Evolutionary conservation across 768 basidiomycete species (phyloP).

Genomic region (Tylopilus cervinicoccineus): DNA sequence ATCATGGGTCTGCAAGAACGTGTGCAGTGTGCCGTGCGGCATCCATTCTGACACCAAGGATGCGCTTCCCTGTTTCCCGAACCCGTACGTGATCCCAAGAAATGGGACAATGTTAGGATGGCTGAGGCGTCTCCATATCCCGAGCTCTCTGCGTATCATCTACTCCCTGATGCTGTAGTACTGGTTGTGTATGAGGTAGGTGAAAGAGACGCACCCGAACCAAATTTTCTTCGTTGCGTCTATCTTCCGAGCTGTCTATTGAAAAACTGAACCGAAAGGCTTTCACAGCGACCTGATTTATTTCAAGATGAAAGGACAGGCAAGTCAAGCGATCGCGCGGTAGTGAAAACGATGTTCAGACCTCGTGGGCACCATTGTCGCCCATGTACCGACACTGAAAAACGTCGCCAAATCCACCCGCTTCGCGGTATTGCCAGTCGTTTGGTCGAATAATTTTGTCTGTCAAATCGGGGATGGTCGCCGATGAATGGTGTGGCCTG

Average conservation of each 20-base stretch:
- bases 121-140: conserved; percentile 2
- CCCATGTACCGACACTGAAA: conserved; percentile 1
- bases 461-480: background rate
- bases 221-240: background rate
- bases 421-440: background rate
- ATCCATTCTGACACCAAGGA: conserved; percentile 11
- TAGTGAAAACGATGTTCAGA: background rate
- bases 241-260: background rate
- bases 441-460: background rate
- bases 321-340: background rate
- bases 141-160: conserved; percentile 7
- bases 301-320: background rate
- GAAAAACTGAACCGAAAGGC: conserved; percentile 7
- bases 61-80: conserved; percentile 1
- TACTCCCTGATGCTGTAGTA: background rate
- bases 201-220: conserved; percentile 3
- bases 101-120: conserved; percentile 5
- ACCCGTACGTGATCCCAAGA: conserved; percentile 2
- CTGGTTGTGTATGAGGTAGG: background rate
- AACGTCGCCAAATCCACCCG: conserved; percentile 7
- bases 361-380: background rate
- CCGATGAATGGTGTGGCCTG: background rate
- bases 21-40: conserved; percentile 3
- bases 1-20: background rate
- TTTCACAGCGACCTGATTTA: conserved; percentile 9